phyloP scores from a whole-genome alignment of 2,329 filamentous ascomycete genomes.

The Epicoccum nigrum region DNA sequence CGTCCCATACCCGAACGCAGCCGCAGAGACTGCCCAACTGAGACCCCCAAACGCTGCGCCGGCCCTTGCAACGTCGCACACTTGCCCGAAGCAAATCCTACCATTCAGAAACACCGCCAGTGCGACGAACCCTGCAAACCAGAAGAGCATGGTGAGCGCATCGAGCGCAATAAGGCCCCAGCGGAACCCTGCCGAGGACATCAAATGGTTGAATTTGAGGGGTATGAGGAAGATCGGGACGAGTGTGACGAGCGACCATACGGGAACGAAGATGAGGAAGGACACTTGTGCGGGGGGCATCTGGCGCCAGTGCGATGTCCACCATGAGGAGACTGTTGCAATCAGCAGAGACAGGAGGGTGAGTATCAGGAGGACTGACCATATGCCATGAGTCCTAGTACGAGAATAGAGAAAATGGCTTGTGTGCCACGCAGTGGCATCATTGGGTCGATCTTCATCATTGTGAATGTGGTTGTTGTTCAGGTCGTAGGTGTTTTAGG shows the following conservation, averaged over 20 bases:
- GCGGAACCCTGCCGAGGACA: slow-evolving; percentile 62
- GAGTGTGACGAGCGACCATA: slow-evolving; percentile 74
- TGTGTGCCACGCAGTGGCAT: slow-evolving; percentile 71
- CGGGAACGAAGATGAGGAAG: slow-evolving; percentile 79
- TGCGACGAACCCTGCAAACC: slow-evolving; percentile 86
- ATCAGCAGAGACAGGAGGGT: slow-evolving; percentile 7
- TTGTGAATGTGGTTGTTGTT: not conserved
- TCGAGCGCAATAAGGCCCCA: slow-evolving; percentile 67
- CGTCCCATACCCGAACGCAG: slow-evolving; percentile 39
- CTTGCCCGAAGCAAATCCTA: slow-evolving; percentile 59
- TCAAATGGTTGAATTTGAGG: slow-evolving; percentile 56
- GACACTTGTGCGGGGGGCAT: slow-evolving; percentile 64
- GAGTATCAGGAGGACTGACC: slow-evolving; percentile 55
- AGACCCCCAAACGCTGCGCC: slow-evolving; percentile 71
- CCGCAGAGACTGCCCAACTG: slow-evolving; percentile 60
- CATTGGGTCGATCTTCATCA: slow-evolving; percentile 55
- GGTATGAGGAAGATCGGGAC: slow-evolving; percentile 73
- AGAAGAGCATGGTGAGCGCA: slow-evolving; percentile 79
- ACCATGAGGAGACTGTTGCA: slow-evolving; percentile 61
- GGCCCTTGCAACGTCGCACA: slow-evolving; percentile 67
- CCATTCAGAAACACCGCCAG: slow-evolving; percentile 69
- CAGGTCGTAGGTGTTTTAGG: not conserved
- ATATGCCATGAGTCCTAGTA: slow-evolving; percentile 77
- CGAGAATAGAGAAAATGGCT: slow-evolving; percentile 71
- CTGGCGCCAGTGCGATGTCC: slow-evolving; percentile 59